Percentiles rank a stretch among this genome's conserved stretches.
These are phyloP conservation scores for Capsicum pubescens DNA, from an alignment of 257 asterid genomes.

Conservation along the genomic window DNA sequence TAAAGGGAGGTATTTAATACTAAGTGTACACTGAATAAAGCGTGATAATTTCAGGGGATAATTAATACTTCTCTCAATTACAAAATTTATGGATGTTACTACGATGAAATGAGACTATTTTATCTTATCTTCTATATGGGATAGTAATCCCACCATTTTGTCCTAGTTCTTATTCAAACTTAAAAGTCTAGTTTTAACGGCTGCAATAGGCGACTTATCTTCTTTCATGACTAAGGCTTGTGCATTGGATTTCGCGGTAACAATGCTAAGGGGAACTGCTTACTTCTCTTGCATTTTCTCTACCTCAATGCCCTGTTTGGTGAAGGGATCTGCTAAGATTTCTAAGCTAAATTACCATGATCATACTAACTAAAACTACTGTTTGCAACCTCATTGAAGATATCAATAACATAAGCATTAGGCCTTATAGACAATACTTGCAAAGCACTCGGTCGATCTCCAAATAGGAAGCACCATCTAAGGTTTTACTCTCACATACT, in stretches of 20 bases:
- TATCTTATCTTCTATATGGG: too few species aligned
- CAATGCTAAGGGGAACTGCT: slow-evolving; percentile 49
- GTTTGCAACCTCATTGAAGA: too few species aligned
- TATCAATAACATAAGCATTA: too few species aligned
- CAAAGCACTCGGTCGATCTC: slow-evolving; percentile 29
- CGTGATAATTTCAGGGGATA: too few species aligned
- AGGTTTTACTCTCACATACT: slow-evolving; percentile 59
- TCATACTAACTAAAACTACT: too few species aligned
- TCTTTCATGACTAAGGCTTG: slow-evolving; percentile 72
- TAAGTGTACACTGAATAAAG: too few species aligned
- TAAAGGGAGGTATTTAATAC: too few species aligned
- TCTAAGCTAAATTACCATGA: too few species aligned
- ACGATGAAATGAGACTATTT: too few species aligned
- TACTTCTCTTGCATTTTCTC: slow-evolving; percentile 30
- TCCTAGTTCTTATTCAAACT: slow-evolving; percentile 53
- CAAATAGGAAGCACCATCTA: slow-evolving; percentile 80
- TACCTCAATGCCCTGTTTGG: slow-evolving; percentile 32
- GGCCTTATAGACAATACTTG: too few species aligned
- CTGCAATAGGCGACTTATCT: slow-evolving; percentile 40
- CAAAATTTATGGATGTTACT: too few species aligned
- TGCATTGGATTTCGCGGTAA: slow-evolving; percentile 49
- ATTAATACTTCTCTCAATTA: too few species aligned
- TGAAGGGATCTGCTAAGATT: not conserved
- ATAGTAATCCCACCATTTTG: not conserved
- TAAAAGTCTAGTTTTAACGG: not conserved